Base-by-base conservation (phyloP, 805 yeast genomes). In the Saccharomyces mikatae region DNA sequence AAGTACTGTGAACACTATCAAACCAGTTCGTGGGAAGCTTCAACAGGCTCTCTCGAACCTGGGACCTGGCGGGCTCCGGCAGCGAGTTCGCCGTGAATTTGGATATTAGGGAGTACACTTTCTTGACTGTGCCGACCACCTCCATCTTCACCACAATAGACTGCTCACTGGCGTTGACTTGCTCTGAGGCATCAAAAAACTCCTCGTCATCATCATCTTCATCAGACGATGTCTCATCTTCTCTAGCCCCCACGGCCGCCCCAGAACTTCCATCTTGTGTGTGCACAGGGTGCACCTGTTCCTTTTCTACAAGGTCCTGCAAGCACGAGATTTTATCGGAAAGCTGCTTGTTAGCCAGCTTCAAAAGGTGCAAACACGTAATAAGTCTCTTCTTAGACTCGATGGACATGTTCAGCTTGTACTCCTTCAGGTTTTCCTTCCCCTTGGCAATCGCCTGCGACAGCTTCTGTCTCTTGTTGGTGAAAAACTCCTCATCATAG, bases 101-200 rank as follows among this genome's bases (percentile, higher is more conserved):
- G 3, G 97, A 88, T 10, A 94, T 87, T 41, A 92, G 81, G 46
- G 83, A 81, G 36, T 91, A 90, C 49, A 90, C 89, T 66, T 89
- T 92, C 67, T 89, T 88, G 27, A 94, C 91, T 0, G 97, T 94
- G 0, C 87, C 80, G 8, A 91, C 84, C 36, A 92, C 89, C 60
- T 92, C 99, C 60, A 83, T 80, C 58, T 88, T 86, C 24, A 26
- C 21, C 48, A 82, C 74, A 9, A 67, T 63, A 13, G 71, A 62
- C 47, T 58, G 63, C 48, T 58, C 68, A 56, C 62, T 63, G 9
- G 55, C 54, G 47, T 55, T 65, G 10, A 55, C 57, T 1, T 60
- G 55, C 55, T 58, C 71, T 11, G 69, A 66, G 26, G 71, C 75
- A 56, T 72, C 74, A 54, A 60, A 70, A 17, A 66, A 64, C 44